Evolutionary conservation across 129 eudicot genomes (phyloP).

Genomic region (Tagetes erecta): DNA sequence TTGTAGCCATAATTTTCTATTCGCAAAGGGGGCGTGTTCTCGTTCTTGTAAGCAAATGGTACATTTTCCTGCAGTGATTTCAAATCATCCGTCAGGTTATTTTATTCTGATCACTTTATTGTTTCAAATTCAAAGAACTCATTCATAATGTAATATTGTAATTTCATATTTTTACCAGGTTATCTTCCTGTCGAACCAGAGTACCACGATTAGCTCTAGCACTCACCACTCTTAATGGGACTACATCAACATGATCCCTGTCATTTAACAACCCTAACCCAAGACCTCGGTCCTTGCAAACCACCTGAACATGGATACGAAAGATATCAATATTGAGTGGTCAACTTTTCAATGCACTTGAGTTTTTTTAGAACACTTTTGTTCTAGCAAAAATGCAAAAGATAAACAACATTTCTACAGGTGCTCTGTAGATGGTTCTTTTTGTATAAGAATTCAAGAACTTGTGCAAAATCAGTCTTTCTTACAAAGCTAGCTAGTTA

Average conservation of each 20-base stretch:
- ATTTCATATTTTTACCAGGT: conserved; percentile 37
- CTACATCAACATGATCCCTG: conserved; percentile 40
- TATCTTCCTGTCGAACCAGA: conserved; percentile 40
- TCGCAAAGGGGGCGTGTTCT: conserved; percentile 35
- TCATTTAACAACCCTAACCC: conserved; percentile 49
- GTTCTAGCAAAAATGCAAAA: conserved; percentile 9
- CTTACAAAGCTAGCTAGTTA: background rate
- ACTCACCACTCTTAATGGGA: conserved; percentile 32
- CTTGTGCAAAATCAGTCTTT: background rate
- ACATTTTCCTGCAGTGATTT: conserved; percentile 30
- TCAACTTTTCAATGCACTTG: background rate
- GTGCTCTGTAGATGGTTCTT: background rate
- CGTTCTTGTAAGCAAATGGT: conserved; percentile 44
- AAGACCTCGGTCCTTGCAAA: conserved; percentile 74
- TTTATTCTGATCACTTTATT: background rate
- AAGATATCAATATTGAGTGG: background rate
- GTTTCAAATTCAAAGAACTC: background rate
- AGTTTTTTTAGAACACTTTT: too few species aligned
- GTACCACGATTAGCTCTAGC: conserved; percentile 33
- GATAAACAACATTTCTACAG: background rate
- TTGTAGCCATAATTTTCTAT: conserved; percentile 48
- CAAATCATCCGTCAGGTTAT: background rate
- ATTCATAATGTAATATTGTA: background rate
- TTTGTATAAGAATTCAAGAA: background rate
- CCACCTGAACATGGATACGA: conserved; percentile 45